Base-by-base conservation (phyloP, 768 basidiomycete genomes). In the Mycena vitilis region DNA sequence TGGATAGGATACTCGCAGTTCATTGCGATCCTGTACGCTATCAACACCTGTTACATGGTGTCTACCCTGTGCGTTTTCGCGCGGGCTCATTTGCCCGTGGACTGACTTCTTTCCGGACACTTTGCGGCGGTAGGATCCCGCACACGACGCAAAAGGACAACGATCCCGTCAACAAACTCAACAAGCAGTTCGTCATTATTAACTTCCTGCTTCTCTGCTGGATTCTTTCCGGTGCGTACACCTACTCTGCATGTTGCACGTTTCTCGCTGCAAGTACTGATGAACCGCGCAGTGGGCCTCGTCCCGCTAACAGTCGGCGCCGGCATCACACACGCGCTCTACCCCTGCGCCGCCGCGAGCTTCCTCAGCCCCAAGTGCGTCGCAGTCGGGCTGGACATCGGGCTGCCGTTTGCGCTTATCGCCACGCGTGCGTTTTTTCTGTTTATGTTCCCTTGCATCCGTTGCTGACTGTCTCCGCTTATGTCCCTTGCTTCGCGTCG, bases 161-260 rank as follows among this genome's bases (percentile, higher is more conserved):
- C 25, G 63, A 71, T 60, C 47, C 66, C 23, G 54, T 71, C 54
- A 57, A 66, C 15, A 54, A 63, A 2, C 60, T 71, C 40, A 71
- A 71, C 58, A 71, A 71, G 59, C 62, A 71, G 11, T 71, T 61
- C 53, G 70, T 68, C 38, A 61, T 68, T 18, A 42, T 65, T 53
- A 71, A 71, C 70, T 71, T 71, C 37, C 63, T 68, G 11, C 40
- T 68, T 2, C 20, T 71, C 9, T 71, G 61, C 45, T 71, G 70
- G 70, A 40, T 64, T 0, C 65, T 71, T 38, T 66, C 65, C 20
- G n/a, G 70, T 67, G 45, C 65, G 70, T 22, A 16, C n/a, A 42
- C 20, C n/a, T 13, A 6, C n/a, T 16, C 36, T 55, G 38, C 42
- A 8, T 16, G 4, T 8, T 16, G 42, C 42, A 16, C 38, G 8